A percentile compares a stretch with the other conserved stretches of the same genome.
Conservation (phyloP, 441 rosid species). For the Dalechampia spathulata region DNA sequence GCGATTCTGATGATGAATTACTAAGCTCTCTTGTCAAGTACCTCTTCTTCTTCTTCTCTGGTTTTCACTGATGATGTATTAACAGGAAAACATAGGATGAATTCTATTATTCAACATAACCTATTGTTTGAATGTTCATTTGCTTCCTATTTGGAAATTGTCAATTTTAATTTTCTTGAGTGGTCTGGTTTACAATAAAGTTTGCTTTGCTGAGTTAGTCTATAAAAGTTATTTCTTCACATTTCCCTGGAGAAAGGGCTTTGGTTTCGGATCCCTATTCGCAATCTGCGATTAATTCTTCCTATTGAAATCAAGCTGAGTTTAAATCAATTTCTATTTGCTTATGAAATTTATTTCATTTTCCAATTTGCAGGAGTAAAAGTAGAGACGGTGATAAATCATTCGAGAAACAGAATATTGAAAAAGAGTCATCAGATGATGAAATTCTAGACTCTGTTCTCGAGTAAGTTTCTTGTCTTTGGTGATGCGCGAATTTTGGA, state of each 20-base stretch:
- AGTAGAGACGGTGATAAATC: constrained; percentile 7
- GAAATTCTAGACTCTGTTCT: constrained; percentile 30
- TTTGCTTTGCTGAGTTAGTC: neutral
- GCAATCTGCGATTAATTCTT: neutral
- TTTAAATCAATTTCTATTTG: neutral
- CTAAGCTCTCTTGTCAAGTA: constrained; percentile 17
- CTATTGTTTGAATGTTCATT: neutral
- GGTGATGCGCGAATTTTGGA: neutral
- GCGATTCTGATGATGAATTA: constrained; percentile 18
- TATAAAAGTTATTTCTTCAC: neutral
- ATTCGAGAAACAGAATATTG: constrained; percentile 10
- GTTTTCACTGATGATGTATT: neutral
- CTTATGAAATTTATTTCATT: neutral
- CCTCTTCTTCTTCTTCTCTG: neutral
- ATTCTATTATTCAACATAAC: neutral
- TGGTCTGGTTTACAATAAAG: neutral
- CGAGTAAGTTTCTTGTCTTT: constrained; percentile 24
- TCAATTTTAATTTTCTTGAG: neutral
- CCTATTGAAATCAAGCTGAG: neutral
- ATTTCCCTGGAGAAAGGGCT: neutral
- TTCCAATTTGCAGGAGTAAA: constrained; percentile 3
- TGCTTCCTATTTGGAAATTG: neutral
- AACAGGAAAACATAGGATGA: neutral
- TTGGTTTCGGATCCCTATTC: neutral
- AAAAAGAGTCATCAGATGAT: constrained; percentile 21